Evolutionary conservation across 495 filamentous ascomycete species (phyloP), one percentile per base, ranked within the genome.

Genomic region (Tuber borchii): DNA sequence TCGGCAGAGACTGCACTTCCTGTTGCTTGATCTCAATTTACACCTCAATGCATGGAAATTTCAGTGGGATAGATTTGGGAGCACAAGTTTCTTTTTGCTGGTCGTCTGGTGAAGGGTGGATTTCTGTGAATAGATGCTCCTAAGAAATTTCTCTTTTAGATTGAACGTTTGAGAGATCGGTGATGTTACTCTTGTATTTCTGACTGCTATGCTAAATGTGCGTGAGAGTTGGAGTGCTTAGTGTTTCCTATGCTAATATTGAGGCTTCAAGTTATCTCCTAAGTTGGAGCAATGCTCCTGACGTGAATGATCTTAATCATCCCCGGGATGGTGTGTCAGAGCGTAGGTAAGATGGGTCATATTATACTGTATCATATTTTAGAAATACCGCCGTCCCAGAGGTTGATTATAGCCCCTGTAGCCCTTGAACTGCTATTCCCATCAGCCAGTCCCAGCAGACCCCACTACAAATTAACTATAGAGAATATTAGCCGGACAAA

Each of bases 11-110:
- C 44, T 16, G 71, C 31, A 10, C 44, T 34, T 71, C 70, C 61
- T 75, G 44, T 75, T 34, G 56, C 73, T 68, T 79, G 46, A 79
- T 69, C 42, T 31, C 5, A 26, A 10, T 61, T 61, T 31, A 31
- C n/a, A 31, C 10, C 14, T 1, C 10, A 3, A 31, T 14, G 56
- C 12, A 31, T 61, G 56, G 0, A 16, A 43, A n/a, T 10, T 37
- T 37, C 16, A 19, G 43, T 17, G 61, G 20, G 20, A 14, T 19
- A 56, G 14, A 22, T 45, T 20, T 39, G 56, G 37, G 65, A 34
- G 26, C 44, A 26, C 22, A 39, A 46, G 31, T 37, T 70, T 42
- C 22, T 0, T 51, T 69, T 7, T 43, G 22, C 56, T 5, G 4
- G 9, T n/a, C 8, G 31, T 34, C 26, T 65, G 16, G 31, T 65